Conservation (phyloP, 2,329 filamentous ascomycete genomes). For the Aurifilum marmelostoma region DNA sequence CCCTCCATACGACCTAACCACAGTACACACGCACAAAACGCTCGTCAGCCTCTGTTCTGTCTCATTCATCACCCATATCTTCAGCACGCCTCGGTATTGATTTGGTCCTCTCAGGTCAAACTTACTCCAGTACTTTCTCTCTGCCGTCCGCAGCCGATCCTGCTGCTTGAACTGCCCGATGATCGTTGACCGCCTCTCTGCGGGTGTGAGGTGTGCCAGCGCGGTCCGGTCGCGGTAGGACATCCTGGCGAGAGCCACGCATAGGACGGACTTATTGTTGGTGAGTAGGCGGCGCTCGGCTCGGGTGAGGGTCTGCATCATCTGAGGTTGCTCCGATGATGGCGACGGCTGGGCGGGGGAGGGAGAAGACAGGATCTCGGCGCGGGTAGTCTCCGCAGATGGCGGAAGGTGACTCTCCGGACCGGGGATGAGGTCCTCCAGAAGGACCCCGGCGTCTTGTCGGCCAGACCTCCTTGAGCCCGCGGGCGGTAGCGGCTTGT, state of each 20-base stretch:
- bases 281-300: constrained; percentile 18
- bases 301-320: constrained; percentile 2
- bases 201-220: constrained; percentile 36
- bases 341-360: neutral
- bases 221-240: constrained; percentile 35
- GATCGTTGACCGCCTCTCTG: constrained; percentile 37
- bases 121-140: constrained; percentile 31
- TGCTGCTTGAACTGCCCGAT: constrained; percentile 36
- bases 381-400: neutral
- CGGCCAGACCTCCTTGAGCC: neutral
- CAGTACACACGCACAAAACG: neutral
- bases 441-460: neutral
- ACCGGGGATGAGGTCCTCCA: neutral
- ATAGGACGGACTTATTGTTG: constrained; percentile 2
- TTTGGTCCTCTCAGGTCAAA: constrained; percentile 28
- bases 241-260: constrained; percentile 25
- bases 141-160: constrained; percentile 33
- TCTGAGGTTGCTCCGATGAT: neutral
- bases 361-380: too few relatives aligned
- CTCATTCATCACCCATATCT: neutral
- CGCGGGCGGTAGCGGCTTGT: constrained; percentile 18
- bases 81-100: neutral
- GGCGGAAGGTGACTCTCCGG: neutral
- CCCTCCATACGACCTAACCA: constrained; percentile 21
- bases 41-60: neutral